Conservation (phyloP, 1,284 basidiomycete species). For the Irpex lacteus region DNA sequence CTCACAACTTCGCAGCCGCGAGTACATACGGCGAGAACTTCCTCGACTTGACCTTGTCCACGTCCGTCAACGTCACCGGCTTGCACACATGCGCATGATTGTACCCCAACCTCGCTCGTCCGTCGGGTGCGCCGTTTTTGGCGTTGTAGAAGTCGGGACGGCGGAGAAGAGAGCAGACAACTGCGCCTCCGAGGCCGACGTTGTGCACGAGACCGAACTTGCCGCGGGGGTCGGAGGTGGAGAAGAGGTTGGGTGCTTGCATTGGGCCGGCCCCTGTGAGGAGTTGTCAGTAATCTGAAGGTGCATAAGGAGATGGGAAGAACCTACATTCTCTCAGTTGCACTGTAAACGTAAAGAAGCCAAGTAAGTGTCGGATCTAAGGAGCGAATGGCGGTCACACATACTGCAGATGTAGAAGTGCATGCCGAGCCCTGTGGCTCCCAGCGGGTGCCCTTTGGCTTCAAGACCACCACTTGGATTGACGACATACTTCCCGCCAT, state of each 20-base stretch:
- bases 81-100: slow-evolving; percentile 73
- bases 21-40: slow-evolving; percentile 33
- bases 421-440: slow-evolving; percentile 86
- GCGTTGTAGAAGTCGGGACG: slow-evolving; percentile 70
- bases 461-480: slow-evolving; percentile 88
- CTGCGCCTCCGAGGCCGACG: slow-evolving; percentile 78
- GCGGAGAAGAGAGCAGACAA: slow-evolving; percentile 71
- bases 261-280: slow-evolving; percentile 72
- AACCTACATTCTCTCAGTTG: slow-evolving; percentile 68
- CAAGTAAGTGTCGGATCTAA: slow-evolving; percentile 1
- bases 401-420: slow-evolving; percentile 82
- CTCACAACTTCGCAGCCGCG: slow-evolving; percentile 22
- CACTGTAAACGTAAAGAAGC: slow-evolving; percentile 39
- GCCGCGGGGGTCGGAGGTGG: slow-evolving; percentile 55
- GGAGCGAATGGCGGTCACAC: slow-evolving; percentile 26
- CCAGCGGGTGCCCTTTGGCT: slow-evolving; percentile 84
- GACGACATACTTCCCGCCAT: slow-evolving; percentile 85
- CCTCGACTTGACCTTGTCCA: slow-evolving; percentile 74
- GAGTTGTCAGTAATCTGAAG: not conserved
- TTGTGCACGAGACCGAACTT: slow-evolving; percentile 85
- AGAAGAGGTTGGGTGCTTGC: slow-evolving; percentile 72
- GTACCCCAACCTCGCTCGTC: slow-evolving; percentile 70
- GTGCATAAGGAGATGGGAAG: too few species aligned
- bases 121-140: slow-evolving; percentile 50
- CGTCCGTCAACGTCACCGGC: slow-evolving; percentile 56